A percentile compares a stretch with the other conserved stretches of the same genome.
Evolutionary conservation across 306 rosid species (phyloP).

Genomic region (Cucurbita moschata): DNA sequence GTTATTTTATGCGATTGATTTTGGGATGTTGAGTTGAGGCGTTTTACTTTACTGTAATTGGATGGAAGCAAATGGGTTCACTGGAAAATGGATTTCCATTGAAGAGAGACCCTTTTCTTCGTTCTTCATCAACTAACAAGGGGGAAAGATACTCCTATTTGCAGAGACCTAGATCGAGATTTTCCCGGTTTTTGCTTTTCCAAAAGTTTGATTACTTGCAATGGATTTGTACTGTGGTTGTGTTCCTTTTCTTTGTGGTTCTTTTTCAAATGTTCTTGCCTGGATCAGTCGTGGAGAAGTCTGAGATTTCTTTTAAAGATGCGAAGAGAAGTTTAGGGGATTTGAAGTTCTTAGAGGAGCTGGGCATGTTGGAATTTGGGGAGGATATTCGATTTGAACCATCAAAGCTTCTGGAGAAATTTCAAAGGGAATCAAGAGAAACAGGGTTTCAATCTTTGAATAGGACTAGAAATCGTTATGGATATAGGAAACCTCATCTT

Average conservation of each 20-base stretch:
- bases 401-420: slow-evolving; percentile 46
- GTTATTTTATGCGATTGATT: neutral
- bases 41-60: slow-evolving; percentile 13
- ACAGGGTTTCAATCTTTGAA: slow-evolving; percentile 25
- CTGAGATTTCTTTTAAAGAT: slow-evolving; percentile 20
- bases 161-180: slow-evolving; percentile 81
- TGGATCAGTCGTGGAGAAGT: slow-evolving; percentile 53
- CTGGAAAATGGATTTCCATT: slow-evolving; percentile 47
- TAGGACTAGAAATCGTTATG: slow-evolving; percentile 29
- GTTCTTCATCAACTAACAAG: slow-evolving; percentile 25
- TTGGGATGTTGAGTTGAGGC: neutral
- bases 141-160: slow-evolving; percentile 46
- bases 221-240: slow-evolving; percentile 82
- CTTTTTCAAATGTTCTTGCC: slow-evolving; percentile 82
- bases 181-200: slow-evolving; percentile 57
- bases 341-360: slow-evolving; percentile 26
- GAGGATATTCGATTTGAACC: slow-evolving; percentile 57
- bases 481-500: slow-evolving; percentile 74
- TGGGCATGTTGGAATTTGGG: slow-evolving; percentile 51
- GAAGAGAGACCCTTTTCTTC: slow-evolving; percentile 59
- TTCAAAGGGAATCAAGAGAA: slow-evolving; percentile 29
- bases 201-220: slow-evolving; percentile 78
- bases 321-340: slow-evolving; percentile 29
- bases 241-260: slow-evolving; percentile 63
- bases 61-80: slow-evolving; percentile 91